A percentile compares a stretch with the other conserved stretches of the same genome.
Evolutionary conservation across 495 filamentous ascomycete genomes (phyloP).

Genomic region (Neurospora pannonica): DNA sequence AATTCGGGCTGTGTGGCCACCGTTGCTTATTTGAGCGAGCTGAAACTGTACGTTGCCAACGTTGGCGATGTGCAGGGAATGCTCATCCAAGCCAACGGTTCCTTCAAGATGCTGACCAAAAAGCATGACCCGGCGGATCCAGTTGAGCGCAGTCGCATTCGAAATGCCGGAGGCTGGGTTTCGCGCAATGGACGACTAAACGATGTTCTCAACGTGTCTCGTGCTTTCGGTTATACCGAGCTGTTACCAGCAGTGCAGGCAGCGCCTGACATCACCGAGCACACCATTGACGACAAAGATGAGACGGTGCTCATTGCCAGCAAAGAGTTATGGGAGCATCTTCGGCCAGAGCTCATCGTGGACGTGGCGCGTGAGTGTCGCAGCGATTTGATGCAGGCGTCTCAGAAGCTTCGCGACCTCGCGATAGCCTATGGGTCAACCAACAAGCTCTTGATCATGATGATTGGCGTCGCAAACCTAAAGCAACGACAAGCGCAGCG

Average conservation of each 20-base stretch:
- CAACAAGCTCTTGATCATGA: constrained; percentile 97
- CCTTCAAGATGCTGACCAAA: constrained; percentile 67
- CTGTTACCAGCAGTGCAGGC: constrained; percentile 90
- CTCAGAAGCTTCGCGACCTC: constrained; percentile 88
- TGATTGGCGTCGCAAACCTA: constrained; percentile 82
- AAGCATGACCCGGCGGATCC: constrained; percentile 88
- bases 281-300: constrained; percentile 77
- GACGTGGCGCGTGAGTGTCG: constrained; percentile 81
- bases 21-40: constrained; percentile 76
- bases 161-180: constrained; percentile 90
- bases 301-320: constrained; percentile 90
- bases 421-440: constrained; percentile 90
- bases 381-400: constrained; percentile 84
- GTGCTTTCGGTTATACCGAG: constrained; percentile 89
- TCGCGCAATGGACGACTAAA: constrained; percentile 90
- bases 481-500: constrained; percentile 65
- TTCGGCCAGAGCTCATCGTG: constrained; percentile 80
- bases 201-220: constrained; percentile 79
- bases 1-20: constrained; percentile 86
- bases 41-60: constrained; percentile 89
- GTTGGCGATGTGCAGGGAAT: constrained; percentile 92
- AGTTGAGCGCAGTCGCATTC: constrained; percentile 76
- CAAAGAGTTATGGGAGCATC: constrained; percentile 87
- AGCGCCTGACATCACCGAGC: constrained; percentile 71
- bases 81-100: constrained; percentile 79